Conservation (phyloP, 2,329 filamentous ascomycete genomes). For the Fusarium sp. region DNA sequence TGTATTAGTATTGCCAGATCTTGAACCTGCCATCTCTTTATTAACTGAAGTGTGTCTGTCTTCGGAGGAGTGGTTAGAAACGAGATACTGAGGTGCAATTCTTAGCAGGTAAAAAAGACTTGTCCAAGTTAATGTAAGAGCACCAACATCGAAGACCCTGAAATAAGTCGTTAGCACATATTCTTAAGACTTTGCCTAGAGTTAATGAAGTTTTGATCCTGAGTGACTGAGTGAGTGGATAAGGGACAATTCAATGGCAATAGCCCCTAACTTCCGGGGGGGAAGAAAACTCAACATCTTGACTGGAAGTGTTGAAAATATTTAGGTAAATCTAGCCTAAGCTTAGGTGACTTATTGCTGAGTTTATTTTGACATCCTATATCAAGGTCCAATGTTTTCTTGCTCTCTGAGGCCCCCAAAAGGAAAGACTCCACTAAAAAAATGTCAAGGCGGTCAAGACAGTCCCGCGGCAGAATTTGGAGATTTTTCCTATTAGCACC, state of each 20-base stretch:
- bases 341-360: too few species aligned
- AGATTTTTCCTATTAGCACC: conserved; percentile 42
- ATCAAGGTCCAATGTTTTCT: too few species aligned
- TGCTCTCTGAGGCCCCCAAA: too few species aligned
- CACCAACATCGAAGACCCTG: neutral
- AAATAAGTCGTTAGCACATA: neutral
- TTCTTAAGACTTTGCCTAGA: neutral
- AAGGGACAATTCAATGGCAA: too few species aligned
- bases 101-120: neutral
- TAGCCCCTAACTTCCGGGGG: too few species aligned
- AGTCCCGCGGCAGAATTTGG: conserved; percentile 42
- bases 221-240: neutral
- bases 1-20: neutral
- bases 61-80: neutral
- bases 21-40: neutral
- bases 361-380: too few species aligned
- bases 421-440: conserved; percentile 36
- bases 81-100: neutral
- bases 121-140: fast-evolving
- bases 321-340: too few species aligned
- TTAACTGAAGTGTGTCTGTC: too few species aligned
- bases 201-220: neutral
- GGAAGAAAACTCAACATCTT: too few species aligned
- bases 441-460: conserved; percentile 39
- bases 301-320: too few species aligned